phyloP scores from a whole-genome alignment of 257 asterid genomes.

The Cinchona pubescens region DNA sequence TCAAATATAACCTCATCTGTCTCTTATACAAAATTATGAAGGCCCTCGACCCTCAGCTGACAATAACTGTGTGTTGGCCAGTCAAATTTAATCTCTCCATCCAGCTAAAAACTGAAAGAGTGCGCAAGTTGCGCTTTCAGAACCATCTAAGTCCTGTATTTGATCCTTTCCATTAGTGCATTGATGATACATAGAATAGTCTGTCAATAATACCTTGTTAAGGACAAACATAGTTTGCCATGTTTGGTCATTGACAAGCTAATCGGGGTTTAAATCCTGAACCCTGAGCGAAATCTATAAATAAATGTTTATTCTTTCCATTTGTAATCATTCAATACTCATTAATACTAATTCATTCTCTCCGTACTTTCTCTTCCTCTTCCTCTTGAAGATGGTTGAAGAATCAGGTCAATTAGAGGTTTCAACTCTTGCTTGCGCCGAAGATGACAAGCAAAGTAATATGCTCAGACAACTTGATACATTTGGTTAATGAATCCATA shows the following conservation, averaged over 20 bases:
- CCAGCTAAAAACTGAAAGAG: not conserved
- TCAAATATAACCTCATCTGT: conserved; percentile 8
- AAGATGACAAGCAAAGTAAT: not conserved
- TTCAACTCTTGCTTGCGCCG: not conserved
- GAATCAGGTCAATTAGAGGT: conserved; percentile 3
- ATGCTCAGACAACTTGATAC: not conserved
- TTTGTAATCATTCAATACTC: no score
- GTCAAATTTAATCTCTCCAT: not conserved
- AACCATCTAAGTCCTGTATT: not conserved
- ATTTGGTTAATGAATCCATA: not conserved
- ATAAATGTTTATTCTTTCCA: no score
- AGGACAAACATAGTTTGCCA: no score
- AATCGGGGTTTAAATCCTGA: no score
- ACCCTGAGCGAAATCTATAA: no score
- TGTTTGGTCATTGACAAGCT: no score
- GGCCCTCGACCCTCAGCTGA: conserved; percentile 13
- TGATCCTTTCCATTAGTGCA: not conserved
- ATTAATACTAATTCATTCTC: no score
- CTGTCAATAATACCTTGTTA: no score
- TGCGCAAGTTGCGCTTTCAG: not conserved
- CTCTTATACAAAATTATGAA: not conserved
- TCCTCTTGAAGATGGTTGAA: not conserved
- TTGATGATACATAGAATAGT: no score
- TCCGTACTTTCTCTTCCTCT: no score
- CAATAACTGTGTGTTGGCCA: not conserved